Conservation (phyloP, 1,139 yeast genomes). For the Pichia kudriavzevii region DNA sequence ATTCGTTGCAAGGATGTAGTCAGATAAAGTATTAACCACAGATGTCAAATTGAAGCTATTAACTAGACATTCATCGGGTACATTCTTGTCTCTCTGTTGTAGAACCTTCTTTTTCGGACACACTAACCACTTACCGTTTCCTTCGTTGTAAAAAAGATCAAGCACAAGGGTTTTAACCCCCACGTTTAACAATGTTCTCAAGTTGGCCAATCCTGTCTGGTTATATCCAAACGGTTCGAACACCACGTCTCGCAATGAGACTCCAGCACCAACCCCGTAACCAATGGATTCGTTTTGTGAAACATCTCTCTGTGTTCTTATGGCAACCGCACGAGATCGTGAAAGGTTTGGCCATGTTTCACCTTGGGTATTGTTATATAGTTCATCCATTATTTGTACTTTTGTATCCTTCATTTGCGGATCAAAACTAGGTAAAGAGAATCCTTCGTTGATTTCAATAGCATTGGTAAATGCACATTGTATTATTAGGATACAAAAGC, state of each 20-base stretch:
- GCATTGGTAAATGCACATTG: no score
- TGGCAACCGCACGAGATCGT: conserved; percentile 31
- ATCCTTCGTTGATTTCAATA: no score
- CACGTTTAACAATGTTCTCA: conserved; percentile 35
- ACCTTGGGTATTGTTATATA: conserved; percentile 10
- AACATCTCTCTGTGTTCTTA: conserved; percentile 65
- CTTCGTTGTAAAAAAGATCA: conserved; percentile 62
- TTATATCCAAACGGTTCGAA: conserved; percentile 49
- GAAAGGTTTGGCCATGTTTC: conserved; percentile 19
- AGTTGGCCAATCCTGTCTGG: conserved; percentile 31
- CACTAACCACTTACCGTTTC: conserved; percentile 50
- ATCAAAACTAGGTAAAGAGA: no score
- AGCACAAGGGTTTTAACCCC: conserved; percentile 50
- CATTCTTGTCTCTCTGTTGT: background rate
- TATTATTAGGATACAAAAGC: no score
- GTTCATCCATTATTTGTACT: no score
- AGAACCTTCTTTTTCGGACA: conserved; percentile 39
- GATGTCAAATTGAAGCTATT: conserved; percentile 32
- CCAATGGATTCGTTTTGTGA: conserved; percentile 48
- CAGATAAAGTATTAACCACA: conserved; percentile 32
- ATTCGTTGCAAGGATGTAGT: conserved; percentile 42
- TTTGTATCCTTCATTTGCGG: no score
- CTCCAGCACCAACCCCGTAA: conserved; percentile 51
- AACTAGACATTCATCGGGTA: conserved; percentile 9
- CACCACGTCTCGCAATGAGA: conserved; percentile 43